These are phyloP conservation scores for Zymoseptoria crescenta DNA, from an alignment of 2,329 filamentous ascomycete species.

Conservation along the genomic window DNA sequence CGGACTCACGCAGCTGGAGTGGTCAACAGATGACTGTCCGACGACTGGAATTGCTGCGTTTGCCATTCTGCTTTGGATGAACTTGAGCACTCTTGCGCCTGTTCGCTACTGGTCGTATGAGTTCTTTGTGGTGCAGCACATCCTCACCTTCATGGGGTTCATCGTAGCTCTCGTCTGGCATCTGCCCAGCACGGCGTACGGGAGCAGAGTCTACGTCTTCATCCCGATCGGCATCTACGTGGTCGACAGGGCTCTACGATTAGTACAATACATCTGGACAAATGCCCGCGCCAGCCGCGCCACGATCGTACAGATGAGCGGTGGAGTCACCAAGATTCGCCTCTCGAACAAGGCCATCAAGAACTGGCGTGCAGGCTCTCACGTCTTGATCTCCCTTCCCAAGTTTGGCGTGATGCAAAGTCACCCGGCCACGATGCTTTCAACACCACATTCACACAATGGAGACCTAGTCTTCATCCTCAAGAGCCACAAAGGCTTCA, in stretches of 20 bases:
- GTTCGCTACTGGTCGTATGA: constrained; percentile 21
- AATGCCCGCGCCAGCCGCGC: constrained; percentile 26
- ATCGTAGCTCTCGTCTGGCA: constrained; percentile 31
- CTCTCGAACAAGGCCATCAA: constrained; percentile 30
- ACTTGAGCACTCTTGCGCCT: constrained; percentile 22
- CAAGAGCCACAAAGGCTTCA: constrained; percentile 24
- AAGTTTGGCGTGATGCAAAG: constrained; percentile 21
- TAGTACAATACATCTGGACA: constrained; percentile 26
- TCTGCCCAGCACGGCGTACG: constrained; percentile 25
- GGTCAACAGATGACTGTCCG: constrained; percentile 20
- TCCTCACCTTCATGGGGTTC: constrained; percentile 34
- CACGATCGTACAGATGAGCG: constrained; percentile 20
- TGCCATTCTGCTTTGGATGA: constrained; percentile 25
- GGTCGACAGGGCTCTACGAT: constrained; percentile 23
- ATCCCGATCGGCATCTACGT: constrained; percentile 23
- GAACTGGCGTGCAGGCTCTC: constrained; percentile 28
- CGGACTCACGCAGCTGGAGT: constrained; percentile 19
- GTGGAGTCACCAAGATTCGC: constrained; percentile 33
- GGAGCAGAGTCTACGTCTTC: constrained; percentile 23
- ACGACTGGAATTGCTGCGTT: constrained; percentile 24
- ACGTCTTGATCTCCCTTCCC: constrained; percentile 22
- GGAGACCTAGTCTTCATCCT: constrained; percentile 25
- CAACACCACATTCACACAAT: constrained; percentile 19
- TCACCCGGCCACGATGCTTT: constrained; percentile 25
- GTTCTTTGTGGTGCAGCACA: constrained; percentile 30